Base-by-base conservation (phyloP, 768 basidiomycete genomes). In the Flagelloscypha sp. region DNA sequence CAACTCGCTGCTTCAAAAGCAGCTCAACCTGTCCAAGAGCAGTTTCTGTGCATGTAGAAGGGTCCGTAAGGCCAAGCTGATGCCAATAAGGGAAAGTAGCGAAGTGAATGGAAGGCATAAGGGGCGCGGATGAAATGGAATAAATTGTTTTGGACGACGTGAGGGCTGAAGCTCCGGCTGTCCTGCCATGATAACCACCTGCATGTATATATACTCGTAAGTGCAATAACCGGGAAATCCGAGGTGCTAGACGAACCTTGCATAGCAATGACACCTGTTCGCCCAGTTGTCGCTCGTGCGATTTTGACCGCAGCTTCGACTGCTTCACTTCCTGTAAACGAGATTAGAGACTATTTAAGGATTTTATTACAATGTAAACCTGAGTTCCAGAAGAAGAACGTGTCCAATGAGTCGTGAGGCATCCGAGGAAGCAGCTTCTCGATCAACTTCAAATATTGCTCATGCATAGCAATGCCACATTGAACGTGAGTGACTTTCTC, bases 331-430 rank as follows among this genome's bases (percentile, higher is more conserved):
- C n/a, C n/a, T n/a, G n/a, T n/a, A n/a, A n/a, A n/a, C n/a, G n/a
- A n/a, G n/a, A n/a, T n/a, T n/a, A n/a, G n/a, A n/a, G n/a, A n/a
- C n/a, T n/a, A n/a, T n/a, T n/a, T n/a, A n/a, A n/a, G n/a, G n/a
- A n/a, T n/a, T n/a, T n/a, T n/a, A n/a, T n/a, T n/a, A n/a, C n/a
- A n/a, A n/a, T n/a, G n/a, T n/a, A n/a, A n/a, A 2, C 94, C 94
- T 2, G 90, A 93, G 64, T 88, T 97, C 84, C 85, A 88, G 61
- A 95, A 88, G 73, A 92, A 95, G 71, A 97, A 97, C 17, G 87
- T 87, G 55, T 94, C 84, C 21, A 98, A 70, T 1, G 89, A 92
- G 0, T 79, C 70, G 59, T 93, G 63, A 2, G 93, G 93, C 90
- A 98, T 92, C 40, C 84, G 61, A 0, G 90, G 86, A 9, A 94